phyloP scores from a whole-genome alignment of 148 eudicot species.

The Linanthus parryae region DNA sequence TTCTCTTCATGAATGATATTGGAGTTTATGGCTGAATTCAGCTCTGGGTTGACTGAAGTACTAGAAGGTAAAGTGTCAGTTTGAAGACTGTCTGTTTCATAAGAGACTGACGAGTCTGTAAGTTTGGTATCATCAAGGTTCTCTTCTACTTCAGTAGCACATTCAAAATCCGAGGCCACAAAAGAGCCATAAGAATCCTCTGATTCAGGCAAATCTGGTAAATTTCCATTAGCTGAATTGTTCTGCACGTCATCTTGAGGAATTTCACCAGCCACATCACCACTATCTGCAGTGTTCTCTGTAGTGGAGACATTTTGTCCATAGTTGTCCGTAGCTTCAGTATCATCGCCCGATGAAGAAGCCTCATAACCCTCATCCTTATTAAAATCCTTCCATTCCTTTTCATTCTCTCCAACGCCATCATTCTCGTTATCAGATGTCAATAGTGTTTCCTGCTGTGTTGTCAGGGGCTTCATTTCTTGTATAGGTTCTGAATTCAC shows the following conservation, averaged over 20 bases:
- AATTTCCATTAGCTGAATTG: too few species aligned
- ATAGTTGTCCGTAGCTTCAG: slow-evolving; percentile 12
- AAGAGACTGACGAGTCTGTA: slow-evolving; percentile 19
- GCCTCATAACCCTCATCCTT: slow-evolving; percentile 24
- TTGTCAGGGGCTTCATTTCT: slow-evolving; percentile 58
- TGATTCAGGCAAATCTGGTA: too few species aligned
- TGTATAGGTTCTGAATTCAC: slow-evolving; percentile 37
- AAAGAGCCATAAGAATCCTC: slow-evolving; percentile 28
- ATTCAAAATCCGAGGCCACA: slow-evolving; percentile 19
- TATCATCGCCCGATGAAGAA: slow-evolving; percentile 28
- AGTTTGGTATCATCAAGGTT: slow-evolving; percentile 17
- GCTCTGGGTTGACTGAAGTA: slow-evolving; percentile 12
- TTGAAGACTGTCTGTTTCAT: too few species aligned
- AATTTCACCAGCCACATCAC: slow-evolving; percentile 18
- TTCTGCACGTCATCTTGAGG: slow-evolving; percentile 26
- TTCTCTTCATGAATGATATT: slow-evolving; percentile 15
- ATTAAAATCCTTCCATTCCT: slow-evolving; percentile 20
- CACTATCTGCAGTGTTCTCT: slow-evolving; percentile 20
- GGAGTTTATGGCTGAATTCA: slow-evolving; percentile 26
- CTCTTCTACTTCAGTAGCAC: slow-evolving; percentile 17
- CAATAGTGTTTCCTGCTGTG: slow-evolving; percentile 50
- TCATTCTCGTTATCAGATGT: slow-evolving; percentile 36
- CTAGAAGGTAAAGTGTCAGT: too few species aligned
- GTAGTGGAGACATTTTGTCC: slow-evolving; percentile 15
- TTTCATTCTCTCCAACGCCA: slow-evolving; percentile 25